A percentile compares a stretch with the other conserved stretches of the same genome.
Evolutionary conservation across 73 alveolate species (phyloP).

Genomic region (Paramecium sexaurelia): DNA sequence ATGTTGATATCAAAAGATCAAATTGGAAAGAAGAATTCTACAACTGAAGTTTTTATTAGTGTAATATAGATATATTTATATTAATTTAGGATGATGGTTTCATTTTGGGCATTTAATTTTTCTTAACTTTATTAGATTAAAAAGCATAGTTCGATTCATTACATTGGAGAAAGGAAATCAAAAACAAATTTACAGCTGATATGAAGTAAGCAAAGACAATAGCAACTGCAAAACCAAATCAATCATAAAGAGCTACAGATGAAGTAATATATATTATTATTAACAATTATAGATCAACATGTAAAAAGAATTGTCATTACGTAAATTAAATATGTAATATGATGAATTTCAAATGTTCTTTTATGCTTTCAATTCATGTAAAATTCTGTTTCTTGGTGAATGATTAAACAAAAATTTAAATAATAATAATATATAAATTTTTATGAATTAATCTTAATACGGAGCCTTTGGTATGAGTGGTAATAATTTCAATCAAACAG

Average conservation of each 20-base stretch:
- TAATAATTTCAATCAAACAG: constrained; percentile 10
- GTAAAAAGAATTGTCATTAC: constrained; percentile 53
- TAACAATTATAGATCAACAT: constrained; percentile 36
- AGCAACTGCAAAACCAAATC: not conserved
- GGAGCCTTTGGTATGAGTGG: constrained; percentile 57
- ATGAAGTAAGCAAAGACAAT: constrained; percentile 65
- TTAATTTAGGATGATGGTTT: constrained; percentile 97
- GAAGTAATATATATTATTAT: not conserved
- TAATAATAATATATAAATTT: not conserved
- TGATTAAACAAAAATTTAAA: constrained; percentile 40
- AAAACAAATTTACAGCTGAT: constrained; percentile 70
- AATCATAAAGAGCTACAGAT: constrained; percentile 48
- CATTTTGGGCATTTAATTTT: constrained; percentile 93
- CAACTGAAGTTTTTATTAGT: constrained; percentile 73
- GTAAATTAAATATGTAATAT: constrained; percentile 51
- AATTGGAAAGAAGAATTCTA: constrained; percentile 85
- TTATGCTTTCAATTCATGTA: constrained; percentile 64
- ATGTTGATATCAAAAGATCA: constrained; percentile 92
- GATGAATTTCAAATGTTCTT: constrained; percentile 64
- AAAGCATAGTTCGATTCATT: constrained; percentile 87
- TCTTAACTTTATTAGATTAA: constrained; percentile 87
- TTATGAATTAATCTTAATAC: constrained; percentile 29
- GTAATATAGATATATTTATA: constrained; percentile 18
- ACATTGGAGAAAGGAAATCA: constrained; percentile 93
- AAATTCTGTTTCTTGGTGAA: constrained; percentile 62